Evolutionary conservation across 1,139 yeast genomes (phyloP), one percentile per base, ranked within the genome.

Genomic region (Diutina pseudorugosa): DNA sequence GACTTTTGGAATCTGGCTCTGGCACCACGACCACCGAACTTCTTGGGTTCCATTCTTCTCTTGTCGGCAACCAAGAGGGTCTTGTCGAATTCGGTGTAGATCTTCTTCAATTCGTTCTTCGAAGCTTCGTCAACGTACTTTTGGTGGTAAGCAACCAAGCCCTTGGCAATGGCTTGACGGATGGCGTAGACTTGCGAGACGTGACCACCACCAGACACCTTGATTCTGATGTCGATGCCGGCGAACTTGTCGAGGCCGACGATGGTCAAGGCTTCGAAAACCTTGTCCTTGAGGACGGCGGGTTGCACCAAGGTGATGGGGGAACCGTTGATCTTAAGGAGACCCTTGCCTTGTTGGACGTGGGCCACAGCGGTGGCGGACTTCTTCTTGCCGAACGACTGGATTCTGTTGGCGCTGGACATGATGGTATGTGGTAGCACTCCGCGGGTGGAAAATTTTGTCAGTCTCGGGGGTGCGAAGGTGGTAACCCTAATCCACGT

Each of bases 21-120:
- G 81, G 98, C 98, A 89, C 98, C 98, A 80, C 95, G 96, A 85
- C 98, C 98, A 84, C 98, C 98, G 82, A 91, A 93, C 84, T 93
- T 93, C 97, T 93, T 93, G 85, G 99, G 99, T 83, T 93, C 99
- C 85, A 91, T 85, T 85, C 95, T 93, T 87, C 98, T 90, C 70
- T 98, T 83, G 78, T 93, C 99, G 69, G 99, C 98, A 77, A 93
- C 94, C 79, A 93, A 87, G 76, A 93, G 85, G 76, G 98, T 90
- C 83, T 96, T 91, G 93, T 93, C 98, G 85, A 91, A 94, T 70
- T 96, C 75, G 64, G 94, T 83, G 79, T 90, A 89, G 69, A 95
- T 84, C 83, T 90, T 91, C 95, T 94, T 93, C 76, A 93, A 85
- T 82, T 93, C 98, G 82, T 91, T 91, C 88, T 93, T 94, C 68